Evolutionary conservation across 345 rosid genomes (phyloP).

Genomic region (Corchorus olitorius): DNA sequence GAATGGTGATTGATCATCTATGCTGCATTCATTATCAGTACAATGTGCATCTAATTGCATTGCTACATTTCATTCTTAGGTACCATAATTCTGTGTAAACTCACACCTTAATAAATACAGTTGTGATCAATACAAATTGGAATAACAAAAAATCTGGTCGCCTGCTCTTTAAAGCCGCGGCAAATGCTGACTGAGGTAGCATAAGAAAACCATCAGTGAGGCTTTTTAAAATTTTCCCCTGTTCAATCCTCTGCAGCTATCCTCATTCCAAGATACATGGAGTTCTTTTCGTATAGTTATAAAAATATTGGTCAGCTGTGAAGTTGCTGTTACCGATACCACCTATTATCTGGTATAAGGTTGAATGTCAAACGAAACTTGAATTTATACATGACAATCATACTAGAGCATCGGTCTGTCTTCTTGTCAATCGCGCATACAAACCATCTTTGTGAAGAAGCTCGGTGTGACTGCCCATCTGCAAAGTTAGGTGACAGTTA

Average conservation of each 20-base stretch:
- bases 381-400: constrained; percentile 31
- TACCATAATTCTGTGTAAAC: background rate
- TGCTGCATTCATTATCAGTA: background rate
- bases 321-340: background rate
- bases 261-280: background rate
- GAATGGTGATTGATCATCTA: background rate
- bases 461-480: constrained; percentile 87
- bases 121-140: constrained; percentile 7
- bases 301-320: constrained; percentile 10
- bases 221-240: background rate
- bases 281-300: constrained; percentile 8
- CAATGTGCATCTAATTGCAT: background rate
- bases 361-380: background rate
- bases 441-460: constrained; percentile 73
- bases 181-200: background rate
- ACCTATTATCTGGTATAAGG: too few species aligned
- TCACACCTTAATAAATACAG: background rate
- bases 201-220: background rate
- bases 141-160: background rate
- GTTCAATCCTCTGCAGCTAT: background rate
- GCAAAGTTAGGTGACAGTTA: constrained; percentile 21
- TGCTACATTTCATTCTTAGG: background rate
- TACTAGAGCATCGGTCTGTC: constrained; percentile 86
- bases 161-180: background rate
- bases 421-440: constrained; percentile 77